Evolutionary conservation across 768 basidiomycete genomes (phyloP), one percentile per base, ranked within the genome.

Genomic region (Pholiota molesta): DNA sequence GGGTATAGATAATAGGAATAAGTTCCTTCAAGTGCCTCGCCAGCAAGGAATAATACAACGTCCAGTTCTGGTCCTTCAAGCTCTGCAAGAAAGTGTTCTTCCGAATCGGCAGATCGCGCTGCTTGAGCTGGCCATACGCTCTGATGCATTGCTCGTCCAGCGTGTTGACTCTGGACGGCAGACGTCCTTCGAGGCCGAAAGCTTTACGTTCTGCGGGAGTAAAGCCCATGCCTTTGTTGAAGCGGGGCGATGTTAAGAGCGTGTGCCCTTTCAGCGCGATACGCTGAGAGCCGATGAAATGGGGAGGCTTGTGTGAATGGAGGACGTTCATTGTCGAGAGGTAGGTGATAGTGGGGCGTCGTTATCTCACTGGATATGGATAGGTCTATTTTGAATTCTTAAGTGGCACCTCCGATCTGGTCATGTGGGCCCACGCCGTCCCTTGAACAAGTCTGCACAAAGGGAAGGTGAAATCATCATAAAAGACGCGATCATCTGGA

Each of bases 201-300:
- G 78, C 81, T 52, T 83, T 80, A 42, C 94, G 82, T 74, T 97
- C 94, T 10, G 79, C 70, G 8, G 69, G 52, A 0, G 87, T 85
- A 75, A 95, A 95, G 1, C 83, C 91, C 8, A 88, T 92, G 16
- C 94, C 94, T 74, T 92, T 92, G 80, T 91, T 91, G 74, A 84
- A 89, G 13, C 85, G 81, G 0, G 92, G 88, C 49, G 79, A 83
- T 19, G 81, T 83, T 56, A 95, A 82, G 26, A 95, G 70, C 3
- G 79, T 78, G 3, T 86, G 80, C 9, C 91, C 91, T 33, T 82
- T 82, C 16, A 92, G 75, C 21, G 86, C 81, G 49, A 91, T 75
- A 35, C 74, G 79, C 37, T 75, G 69, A 29, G 71, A 58, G 5
- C 28, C 35, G 21, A 71, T 59, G 26, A 68, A 62, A 19, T 68